These are phyloP conservation scores for Pestalotiopsis sp. DNA, from an alignment of 2,329 filamentous ascomycete species.

Conservation along the genomic window DNA sequence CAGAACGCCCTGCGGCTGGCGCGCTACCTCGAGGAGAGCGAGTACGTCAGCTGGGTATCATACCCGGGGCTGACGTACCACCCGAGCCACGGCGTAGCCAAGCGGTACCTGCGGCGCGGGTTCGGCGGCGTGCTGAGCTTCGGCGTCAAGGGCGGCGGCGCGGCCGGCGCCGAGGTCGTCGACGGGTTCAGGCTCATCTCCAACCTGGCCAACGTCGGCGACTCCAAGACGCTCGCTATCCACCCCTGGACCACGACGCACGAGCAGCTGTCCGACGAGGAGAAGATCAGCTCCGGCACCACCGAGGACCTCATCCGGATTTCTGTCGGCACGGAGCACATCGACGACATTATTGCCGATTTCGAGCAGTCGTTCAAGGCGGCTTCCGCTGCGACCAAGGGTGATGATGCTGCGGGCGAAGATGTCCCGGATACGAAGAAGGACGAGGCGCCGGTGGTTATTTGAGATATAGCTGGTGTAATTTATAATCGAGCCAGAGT, in stretches of 20 bases:
- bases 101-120: conserved; percentile 83
- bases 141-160: conserved; percentile 85
- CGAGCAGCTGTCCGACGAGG: conserved; percentile 80
- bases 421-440: conserved; percentile 35
- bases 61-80: conserved; percentile 89
- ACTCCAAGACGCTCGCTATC: conserved; percentile 92
- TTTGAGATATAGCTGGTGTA: not conserved
- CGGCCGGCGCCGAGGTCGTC: conserved; percentile 84
- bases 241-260: conserved; percentile 96
- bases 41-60: conserved; percentile 88
- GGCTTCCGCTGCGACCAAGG: conserved; percentile 46
- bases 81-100: conserved; percentile 75
- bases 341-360: conserved; percentile 95
- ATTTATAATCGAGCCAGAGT: not conserved
- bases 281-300: conserved; percentile 79
- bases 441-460: conserved; percentile 32
- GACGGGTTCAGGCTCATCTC: conserved; percentile 95
- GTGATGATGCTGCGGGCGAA: conserved; percentile 24
- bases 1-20: conserved; percentile 81
- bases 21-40: conserved; percentile 79
- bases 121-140: conserved; percentile 92
- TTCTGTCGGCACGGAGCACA: conserved; percentile 93
- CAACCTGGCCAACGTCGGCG: conserved; percentile 94
- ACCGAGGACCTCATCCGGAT: conserved; percentile 92
- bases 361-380: conserved; percentile 87